Conservation (phyloP, 2,329 filamentous ascomycete species). For the Cladophialophora immunda region DNA sequence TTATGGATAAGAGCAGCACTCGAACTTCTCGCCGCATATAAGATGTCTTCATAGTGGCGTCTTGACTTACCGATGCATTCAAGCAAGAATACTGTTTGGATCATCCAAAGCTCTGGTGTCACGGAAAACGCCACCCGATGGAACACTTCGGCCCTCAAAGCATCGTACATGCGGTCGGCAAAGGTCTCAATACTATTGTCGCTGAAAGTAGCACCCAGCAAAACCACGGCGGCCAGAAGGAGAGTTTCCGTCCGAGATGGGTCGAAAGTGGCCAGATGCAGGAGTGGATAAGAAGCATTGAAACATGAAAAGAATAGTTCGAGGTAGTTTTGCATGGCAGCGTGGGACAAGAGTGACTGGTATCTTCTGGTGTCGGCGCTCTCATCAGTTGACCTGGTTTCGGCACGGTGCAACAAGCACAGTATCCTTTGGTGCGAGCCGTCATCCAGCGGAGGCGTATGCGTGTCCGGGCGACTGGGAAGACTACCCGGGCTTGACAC, state of each 20-base stretch:
- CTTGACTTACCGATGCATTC: conserved; percentile 69
- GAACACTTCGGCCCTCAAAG: conserved; percentile 66
- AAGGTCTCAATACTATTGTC: conserved; percentile 67
- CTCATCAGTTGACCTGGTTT: conserved; percentile 58
- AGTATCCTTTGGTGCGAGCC: conserved; percentile 53
- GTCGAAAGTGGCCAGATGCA: conserved; percentile 67
- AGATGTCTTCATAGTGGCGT: too few species aligned
- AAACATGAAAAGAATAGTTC: conserved; percentile 69
- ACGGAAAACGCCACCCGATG: conserved; percentile 65
- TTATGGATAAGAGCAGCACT: conserved; percentile 44
- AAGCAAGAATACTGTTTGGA: conserved; percentile 69
- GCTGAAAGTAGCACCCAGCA: conserved; percentile 69
- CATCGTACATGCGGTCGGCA: conserved; percentile 69
- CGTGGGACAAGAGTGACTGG: conserved; percentile 61
- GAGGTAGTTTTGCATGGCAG: conserved; percentile 63
- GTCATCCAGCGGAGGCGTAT: conserved; percentile 44
- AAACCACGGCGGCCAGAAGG: conserved; percentile 63
- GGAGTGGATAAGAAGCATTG: conserved; percentile 67
- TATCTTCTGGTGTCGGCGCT: conserved; percentile 56
- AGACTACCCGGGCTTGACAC: background rate
- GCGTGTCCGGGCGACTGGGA: conserved; percentile 18
- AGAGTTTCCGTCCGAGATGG: conserved; percentile 60
- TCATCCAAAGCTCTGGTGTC: conserved; percentile 66
- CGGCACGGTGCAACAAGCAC: conserved; percentile 58
- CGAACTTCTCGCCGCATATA: too few species aligned